A percentile compares a stretch with the other conserved stretches of the same genome.
Evolutionary conservation across 2,329 filamentous ascomycete genomes (phyloP).

Genomic region (Dryadomyces sulphureus): DNA sequence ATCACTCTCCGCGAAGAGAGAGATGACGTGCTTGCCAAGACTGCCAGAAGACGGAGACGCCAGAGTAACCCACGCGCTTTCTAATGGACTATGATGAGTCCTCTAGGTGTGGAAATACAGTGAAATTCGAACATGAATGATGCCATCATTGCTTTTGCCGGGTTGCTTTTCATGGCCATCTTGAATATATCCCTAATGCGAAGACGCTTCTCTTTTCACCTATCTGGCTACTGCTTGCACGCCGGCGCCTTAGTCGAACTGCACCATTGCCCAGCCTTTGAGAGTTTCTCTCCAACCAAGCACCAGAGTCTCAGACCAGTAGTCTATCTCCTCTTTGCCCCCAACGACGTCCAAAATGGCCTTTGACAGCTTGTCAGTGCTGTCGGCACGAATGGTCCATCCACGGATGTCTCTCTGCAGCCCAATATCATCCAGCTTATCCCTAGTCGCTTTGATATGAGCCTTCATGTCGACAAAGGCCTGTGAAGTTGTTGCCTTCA

Average conservation of each 20-base stretch:
- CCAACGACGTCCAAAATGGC: conserved; percentile 16
- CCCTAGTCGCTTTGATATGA: conserved; percentile 18
- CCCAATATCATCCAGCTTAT: conserved; percentile 17
- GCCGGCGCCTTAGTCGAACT: conserved; percentile 20
- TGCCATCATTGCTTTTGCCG: background rate
- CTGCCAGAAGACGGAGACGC: conserved; percentile 17
- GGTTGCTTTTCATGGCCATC: background rate
- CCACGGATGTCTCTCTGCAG: conserved; percentile 23
- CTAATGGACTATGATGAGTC: too few relatives aligned
- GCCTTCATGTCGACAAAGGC: conserved; percentile 16
- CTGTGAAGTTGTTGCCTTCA: conserved; percentile 6
- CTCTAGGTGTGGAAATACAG: too few relatives aligned
- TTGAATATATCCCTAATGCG: conserved; percentile 1
- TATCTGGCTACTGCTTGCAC: background rate
- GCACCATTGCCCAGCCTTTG: conserved; percentile 21
- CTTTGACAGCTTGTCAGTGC: conserved; percentile 10
- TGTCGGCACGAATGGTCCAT: conserved; percentile 14
- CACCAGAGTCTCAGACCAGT: conserved; percentile 21
- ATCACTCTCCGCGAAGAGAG: conserved; percentile 54
- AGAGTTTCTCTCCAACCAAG: conserved; percentile 24
- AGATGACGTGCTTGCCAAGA: conserved; percentile 23
- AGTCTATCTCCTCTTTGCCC: conserved; percentile 16
- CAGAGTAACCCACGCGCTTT: background rate
- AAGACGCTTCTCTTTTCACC: background rate
- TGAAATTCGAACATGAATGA: background rate